Conservation (phyloP, 371 early-diverging fungal species). For the Mortierella sp. region DNA sequence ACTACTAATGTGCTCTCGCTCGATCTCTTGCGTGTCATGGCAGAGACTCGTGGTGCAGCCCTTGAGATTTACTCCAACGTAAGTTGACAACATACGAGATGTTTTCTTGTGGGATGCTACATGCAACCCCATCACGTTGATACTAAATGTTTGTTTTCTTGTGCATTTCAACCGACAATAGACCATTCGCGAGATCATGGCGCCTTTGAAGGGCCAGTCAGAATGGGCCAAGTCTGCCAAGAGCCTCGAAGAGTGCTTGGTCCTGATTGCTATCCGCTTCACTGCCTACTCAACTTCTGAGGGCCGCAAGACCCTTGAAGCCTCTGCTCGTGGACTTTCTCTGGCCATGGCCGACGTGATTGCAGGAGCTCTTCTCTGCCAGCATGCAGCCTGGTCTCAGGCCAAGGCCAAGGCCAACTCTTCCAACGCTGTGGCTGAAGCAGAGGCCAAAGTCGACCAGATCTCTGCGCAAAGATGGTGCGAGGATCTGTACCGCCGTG, state of each 20-base stretch:
- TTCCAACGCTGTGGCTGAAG: slow-evolving; percentile 5
- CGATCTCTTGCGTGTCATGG: slow-evolving; percentile 75
- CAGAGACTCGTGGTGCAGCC: slow-evolving; percentile 61
- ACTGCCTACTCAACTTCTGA: slow-evolving; percentile 41
- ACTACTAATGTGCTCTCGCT: slow-evolving; percentile 77
- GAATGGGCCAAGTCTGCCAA: slow-evolving; percentile 41
- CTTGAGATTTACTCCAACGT: slow-evolving; percentile 59
- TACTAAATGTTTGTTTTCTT: not conserved
- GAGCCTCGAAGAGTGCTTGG: slow-evolving; percentile 50
- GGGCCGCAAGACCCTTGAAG: slow-evolving; percentile 55
- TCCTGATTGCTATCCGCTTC: slow-evolving; percentile 53
- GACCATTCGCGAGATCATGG: slow-evolving; percentile 43
- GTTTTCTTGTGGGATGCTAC: not conserved
- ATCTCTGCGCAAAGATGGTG: slow-evolving; percentile 55
- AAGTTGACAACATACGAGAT: not conserved
- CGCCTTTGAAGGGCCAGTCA: slow-evolving; percentile 18
- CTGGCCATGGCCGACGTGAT: slow-evolving; percentile 66
- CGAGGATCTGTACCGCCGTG: slow-evolving; percentile 42
- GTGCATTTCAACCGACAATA: not conserved
- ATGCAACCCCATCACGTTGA: not conserved
- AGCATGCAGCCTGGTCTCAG: slow-evolving; percentile 69
- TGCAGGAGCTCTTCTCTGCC: slow-evolving; percentile 63
- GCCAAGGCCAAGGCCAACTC: slow-evolving; percentile 38
- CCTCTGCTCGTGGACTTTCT: slow-evolving; percentile 65
- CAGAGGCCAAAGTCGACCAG: slow-evolving; percentile 39